phyloP scores from a whole-genome alignment of 129 eudicot genomes.

The Cynara cardunculus region DNA sequence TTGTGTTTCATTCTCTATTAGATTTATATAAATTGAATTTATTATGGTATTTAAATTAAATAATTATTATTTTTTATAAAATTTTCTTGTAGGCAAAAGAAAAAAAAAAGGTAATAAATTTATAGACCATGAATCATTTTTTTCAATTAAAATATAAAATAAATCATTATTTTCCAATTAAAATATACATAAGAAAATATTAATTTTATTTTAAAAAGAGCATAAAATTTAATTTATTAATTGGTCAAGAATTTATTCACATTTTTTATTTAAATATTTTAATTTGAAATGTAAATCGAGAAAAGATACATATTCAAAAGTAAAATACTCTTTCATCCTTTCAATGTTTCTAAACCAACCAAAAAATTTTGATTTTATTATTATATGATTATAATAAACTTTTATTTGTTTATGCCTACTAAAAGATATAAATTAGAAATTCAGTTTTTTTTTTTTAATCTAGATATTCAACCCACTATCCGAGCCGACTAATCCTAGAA shows the following conservation, averaged over 20 bases:
- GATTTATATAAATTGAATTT: not conserved
- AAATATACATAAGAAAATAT: too few species aligned
- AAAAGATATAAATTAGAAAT: not conserved
- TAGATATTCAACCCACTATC: too few species aligned
- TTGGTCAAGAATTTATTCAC: not conserved
- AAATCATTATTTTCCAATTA: too few species aligned
- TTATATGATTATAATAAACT: not conserved
- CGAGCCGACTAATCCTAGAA: too few species aligned
- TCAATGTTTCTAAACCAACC: slow-evolving; percentile 3
- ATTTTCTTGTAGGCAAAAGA: not conserved
- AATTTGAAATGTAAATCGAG: not conserved
- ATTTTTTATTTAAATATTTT: too few species aligned
- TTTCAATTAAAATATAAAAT: too few species aligned
- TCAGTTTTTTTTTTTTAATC: too few species aligned
- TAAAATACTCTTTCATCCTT: not conserved
- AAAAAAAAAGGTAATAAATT: too few species aligned
- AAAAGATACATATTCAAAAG: not conserved
- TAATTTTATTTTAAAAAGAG: too few species aligned
- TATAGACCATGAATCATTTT: too few species aligned
- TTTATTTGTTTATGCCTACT: not conserved
- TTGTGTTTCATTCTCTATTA: not conserved
- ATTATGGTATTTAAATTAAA: not conserved
- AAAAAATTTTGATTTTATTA: not conserved
- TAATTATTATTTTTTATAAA: too few species aligned
- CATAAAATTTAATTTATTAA: not conserved